Base-by-base conservation (phyloP, 352 stramenopile species). In the Blastocystis sp. region DNA sequence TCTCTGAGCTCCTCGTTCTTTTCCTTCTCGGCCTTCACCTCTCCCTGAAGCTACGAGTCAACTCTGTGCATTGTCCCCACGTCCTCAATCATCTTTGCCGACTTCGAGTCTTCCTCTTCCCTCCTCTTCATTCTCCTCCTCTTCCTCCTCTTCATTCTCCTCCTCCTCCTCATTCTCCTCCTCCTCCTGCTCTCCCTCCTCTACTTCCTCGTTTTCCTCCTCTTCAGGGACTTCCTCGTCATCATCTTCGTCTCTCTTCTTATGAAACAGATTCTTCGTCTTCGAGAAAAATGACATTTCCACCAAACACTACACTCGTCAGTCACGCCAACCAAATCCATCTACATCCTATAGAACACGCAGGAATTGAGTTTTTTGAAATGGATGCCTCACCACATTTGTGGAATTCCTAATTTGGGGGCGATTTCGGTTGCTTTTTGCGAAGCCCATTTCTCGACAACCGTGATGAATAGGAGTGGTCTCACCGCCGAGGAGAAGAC, bases 211-310 rank as follows among this genome's bases (percentile, higher is more conserved):
- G 34, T 67, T 53, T 17, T 84, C 41, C 61, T 81, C 71, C 2
- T 67, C 74, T 23, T 69, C 56, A 14, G 40, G 45, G 2, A 69
- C 52, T 41, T 84, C 74, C 34, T 84, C 53, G 40, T 70, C 74
- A 7, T 84, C 56, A 21, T 84, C 74, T 23, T 84, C 74, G 28
- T 84, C 56, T 38, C 66, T 84, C 74, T 69, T 84, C 56, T 64
- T 84, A 7, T 59, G 34, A 69, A 84, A 56, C 9, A 62, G 48
- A 28, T 48, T 34, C 56, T 84, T 84, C 11, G 60, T 45, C 34
- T 84, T 84, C 23, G 65, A 69, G 19, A 84, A 45, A 43, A 84
- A 84, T 69, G 74, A 84, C 74, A 84, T 84, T 56, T 48, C 34
- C 14, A 23, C 21, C 11, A 10, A 17, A 23, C 41, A 23, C 64